phyloP scores from a whole-genome alignment of 352 stramenopile genomes.

The Globisporangium echinulatum region DNA sequence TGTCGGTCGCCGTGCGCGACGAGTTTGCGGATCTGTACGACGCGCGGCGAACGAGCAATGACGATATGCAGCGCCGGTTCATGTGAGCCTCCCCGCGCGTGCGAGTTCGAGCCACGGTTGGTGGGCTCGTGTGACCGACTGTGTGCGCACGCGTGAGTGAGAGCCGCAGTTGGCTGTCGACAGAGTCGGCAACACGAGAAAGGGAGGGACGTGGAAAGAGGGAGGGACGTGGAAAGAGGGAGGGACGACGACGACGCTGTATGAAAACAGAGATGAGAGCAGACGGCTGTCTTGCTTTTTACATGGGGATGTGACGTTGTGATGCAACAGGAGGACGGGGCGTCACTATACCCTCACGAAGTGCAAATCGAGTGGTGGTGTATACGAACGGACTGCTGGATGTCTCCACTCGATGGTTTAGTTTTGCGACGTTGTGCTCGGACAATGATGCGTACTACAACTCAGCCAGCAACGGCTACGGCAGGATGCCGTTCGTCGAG shows the following conservation, averaged over 20 bases:
- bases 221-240: no score
- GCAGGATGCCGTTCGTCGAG: constrained; percentile 58
- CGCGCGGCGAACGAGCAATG: constrained; percentile 26
- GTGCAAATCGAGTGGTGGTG: no score
- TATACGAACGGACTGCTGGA: no score
- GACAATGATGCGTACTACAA: not conserved
- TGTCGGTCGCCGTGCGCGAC: constrained; percentile 62
- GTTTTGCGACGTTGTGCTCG: no score
- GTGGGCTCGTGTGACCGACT: not conserved
- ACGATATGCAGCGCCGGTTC: constrained; percentile 26
- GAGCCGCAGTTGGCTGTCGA: not conserved
- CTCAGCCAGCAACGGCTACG: constrained; percentile 13
- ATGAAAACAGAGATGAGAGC: no score
- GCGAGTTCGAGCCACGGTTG: not conserved
- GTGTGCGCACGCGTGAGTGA: not conserved
- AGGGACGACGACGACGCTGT: no score
- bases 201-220: not conserved
- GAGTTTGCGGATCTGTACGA: constrained; percentile 47
- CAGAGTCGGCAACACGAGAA: not conserved
- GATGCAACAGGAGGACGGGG: no score
- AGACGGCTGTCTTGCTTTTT: no score
- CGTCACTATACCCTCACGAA: no score
- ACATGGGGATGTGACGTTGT: no score
- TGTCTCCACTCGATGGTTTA: no score
- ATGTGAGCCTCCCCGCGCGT: constrained; percentile 23